Evolutionary conservation across 306 rosid genomes (phyloP), one percentile per base, ranked within the genome.

Genomic region (Quercus glauca): DNA sequence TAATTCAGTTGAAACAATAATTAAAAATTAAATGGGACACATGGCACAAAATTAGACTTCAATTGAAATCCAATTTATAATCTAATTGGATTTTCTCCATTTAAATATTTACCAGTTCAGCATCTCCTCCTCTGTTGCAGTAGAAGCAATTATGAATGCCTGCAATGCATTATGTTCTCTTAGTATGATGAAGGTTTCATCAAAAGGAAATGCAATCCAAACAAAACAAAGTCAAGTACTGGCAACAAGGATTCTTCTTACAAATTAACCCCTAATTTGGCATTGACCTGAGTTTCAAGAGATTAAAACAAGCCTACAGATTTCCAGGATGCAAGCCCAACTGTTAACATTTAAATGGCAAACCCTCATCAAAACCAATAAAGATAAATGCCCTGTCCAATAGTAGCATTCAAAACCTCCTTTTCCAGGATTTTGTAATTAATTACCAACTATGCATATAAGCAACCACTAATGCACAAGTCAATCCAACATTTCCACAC

Each of bases 81-180:
- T n/a, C n/a, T n/a, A n/a, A n/a, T n/a, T n/a, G n/a, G n/a, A 67
- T 18, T 65, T 67, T 67, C 26, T 19, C 51, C 52, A 19, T 33
- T 67, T 13, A 33, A 19, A 67, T 21, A 67, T 73, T 78, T 87
- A 95, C 98, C 99, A 95, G 87, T 85, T 91, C 78, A 73, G 72
- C 98, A 93, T 93, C 85, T 95, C 98, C 55, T 88, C 94, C 82
- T 89, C 85, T 11, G 98, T 91, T 77, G 91, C 97, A 64, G 99
- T 95, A 73, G 99, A 93, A 59, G 99, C 99, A 86, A 95, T 88
- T 71, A 95, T 90, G 86, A 95, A 95, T 64, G 99, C 99, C 98
- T 95, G 98, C 82, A 88, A 84, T 78, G 65, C 23, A 67, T 60
- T 55, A 23, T 51, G 69, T 78, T 73, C 45, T 43, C 78, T 86